Percentiles rank a stretch among this genome's conserved stretches.
Conservation (phyloP, 2,329 filamentous ascomycete species). For the Diaporthe sp. region DNA sequence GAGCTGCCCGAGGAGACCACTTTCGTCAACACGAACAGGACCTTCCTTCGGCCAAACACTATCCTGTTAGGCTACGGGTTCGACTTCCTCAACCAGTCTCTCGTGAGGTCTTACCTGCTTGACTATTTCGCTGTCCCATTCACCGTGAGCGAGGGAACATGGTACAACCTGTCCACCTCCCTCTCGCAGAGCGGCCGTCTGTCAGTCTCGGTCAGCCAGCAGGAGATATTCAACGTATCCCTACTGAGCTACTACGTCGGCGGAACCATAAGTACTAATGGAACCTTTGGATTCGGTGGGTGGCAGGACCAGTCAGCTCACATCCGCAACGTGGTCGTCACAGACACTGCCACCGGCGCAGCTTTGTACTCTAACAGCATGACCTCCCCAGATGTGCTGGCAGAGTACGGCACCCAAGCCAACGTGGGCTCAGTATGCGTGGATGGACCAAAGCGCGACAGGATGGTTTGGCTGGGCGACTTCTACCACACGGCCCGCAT, state of each 20-base stretch:
- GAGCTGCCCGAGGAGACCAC: slow-evolving; percentile 6
- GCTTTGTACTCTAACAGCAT: slow-evolving; percentile 51
- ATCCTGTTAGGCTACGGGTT: slow-evolving; percentile 53
- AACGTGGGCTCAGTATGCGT: slow-evolving; percentile 55
- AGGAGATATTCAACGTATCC: slow-evolving; percentile 43
- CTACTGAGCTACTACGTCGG: slow-evolving; percentile 32
- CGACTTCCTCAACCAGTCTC: slow-evolving; percentile 54
- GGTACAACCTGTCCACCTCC: slow-evolving; percentile 55
- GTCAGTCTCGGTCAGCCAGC: slow-evolving; percentile 48
- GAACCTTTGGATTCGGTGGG: slow-evolving; percentile 57
- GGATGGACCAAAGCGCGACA: slow-evolving; percentile 58
- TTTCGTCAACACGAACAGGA: slow-evolving; percentile 53
- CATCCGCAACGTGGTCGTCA: slow-evolving; percentile 52
- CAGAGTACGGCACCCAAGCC: slow-evolving; percentile 54
- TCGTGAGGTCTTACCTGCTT: slow-evolving; percentile 47
- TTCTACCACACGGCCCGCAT: slow-evolving; percentile 58
- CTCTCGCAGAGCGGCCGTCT: slow-evolving; percentile 48
- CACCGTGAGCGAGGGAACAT: slow-evolving; percentile 50
- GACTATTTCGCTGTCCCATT: slow-evolving; percentile 48
- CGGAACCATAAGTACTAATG: slow-evolving; percentile 42
- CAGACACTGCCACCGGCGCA: slow-evolving; percentile 48
- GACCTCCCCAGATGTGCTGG: slow-evolving; percentile 46
- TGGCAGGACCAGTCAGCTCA: slow-evolving; percentile 56
- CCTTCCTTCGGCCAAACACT: slow-evolving; percentile 52
- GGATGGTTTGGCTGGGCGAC: slow-evolving; percentile 58